phyloP scores from a whole-genome alignment of 2,329 filamentous ascomycete genomes.

The Penicillium corylophilum region DNA sequence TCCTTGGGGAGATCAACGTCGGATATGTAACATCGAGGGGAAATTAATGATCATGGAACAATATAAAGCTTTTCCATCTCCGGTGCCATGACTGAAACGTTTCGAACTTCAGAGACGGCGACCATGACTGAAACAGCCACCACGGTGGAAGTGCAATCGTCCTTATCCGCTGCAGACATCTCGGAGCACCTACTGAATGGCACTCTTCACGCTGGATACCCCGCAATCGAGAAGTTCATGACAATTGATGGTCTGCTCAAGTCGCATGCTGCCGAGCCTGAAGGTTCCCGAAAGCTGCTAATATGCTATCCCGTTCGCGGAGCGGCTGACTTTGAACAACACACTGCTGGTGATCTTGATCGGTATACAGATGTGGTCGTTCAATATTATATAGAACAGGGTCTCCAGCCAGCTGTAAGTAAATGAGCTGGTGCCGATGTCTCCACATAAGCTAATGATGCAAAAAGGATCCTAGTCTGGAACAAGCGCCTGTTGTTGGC shows the following conservation, averaged over 20 bases:
- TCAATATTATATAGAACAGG: slow-evolving; percentile 19
- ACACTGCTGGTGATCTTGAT: slow-evolving; percentile 21
- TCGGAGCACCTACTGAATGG: slow-evolving; percentile 21
- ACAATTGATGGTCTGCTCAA: slow-evolving; percentile 23
- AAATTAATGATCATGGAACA: background rate
- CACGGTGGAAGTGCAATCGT: slow-evolving; percentile 5
- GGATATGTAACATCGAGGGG: background rate
- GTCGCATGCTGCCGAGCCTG: slow-evolving; percentile 19
- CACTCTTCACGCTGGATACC: slow-evolving; percentile 22
- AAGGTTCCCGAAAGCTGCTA: slow-evolving; percentile 14
- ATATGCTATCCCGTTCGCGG: slow-evolving; percentile 20
- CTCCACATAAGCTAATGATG: too few relatives aligned
- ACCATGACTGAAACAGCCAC: slow-evolving; percentile 12
- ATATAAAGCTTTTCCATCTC: background rate
- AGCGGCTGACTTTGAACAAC: slow-evolving; percentile 22
- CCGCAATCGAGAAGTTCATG: slow-evolving; percentile 17
- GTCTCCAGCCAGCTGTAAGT: slow-evolving; percentile 20
- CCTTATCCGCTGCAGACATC: slow-evolving; percentile 15
- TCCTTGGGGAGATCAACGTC: background rate
- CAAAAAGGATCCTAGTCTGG: slow-evolving; percentile 33
- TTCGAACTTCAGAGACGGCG: background rate
- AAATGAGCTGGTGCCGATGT: too few relatives aligned
- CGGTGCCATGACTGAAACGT: background rate
- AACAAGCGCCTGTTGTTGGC: slow-evolving; percentile 43
- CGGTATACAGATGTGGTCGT: slow-evolving; percentile 24